Evolutionary conservation across 805 yeast genomes (phyloP).

Genomic region (Candida vaughaniae): DNA sequence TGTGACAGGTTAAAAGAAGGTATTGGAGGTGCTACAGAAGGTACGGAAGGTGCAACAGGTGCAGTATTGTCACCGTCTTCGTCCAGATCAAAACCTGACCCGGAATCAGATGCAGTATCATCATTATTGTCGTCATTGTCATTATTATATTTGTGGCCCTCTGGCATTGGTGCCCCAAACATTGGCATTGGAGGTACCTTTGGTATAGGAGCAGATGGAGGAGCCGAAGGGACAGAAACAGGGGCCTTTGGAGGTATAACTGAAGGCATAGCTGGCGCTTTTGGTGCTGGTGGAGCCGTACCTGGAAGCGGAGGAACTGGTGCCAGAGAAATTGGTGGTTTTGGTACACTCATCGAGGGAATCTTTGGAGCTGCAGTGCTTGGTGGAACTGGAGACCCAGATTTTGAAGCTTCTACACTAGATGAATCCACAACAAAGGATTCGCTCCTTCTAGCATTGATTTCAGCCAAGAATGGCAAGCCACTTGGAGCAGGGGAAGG

Average conservation of each 20-base stretch:
- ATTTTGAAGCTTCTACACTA: conserved; percentile 13
- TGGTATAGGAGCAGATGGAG: conserved; percentile 5
- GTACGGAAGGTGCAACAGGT: conserved; percentile 46
- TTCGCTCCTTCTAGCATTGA: conserved; percentile 55
- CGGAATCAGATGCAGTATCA: conserved; percentile 6
- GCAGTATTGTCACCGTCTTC: conserved; percentile 17
- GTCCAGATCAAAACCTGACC: conserved; percentile 9
- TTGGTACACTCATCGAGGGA: conserved; percentile 13
- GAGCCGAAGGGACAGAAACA: conserved; percentile 16
- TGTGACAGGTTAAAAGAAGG: conserved; percentile 23
- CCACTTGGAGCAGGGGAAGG: conserved; percentile 34
- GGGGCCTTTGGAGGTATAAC: conserved; percentile 10
- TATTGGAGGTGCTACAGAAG: conserved; percentile 30
- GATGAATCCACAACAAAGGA: conserved; percentile 45
- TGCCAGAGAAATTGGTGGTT: conserved; percentile 18
- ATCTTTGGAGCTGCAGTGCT: conserved; percentile 10
- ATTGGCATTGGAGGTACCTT: conserved; percentile 27
- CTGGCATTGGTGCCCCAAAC: conserved; percentile 16
- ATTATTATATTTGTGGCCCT: background rate
- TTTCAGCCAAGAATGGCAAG: conserved; percentile 58
- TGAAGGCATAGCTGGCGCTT: conserved; percentile 17
- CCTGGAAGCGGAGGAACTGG: conserved; percentile 21
- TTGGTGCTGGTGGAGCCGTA: conserved; percentile 14
- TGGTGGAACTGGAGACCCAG: conserved; percentile 17
- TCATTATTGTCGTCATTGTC: conserved; percentile 1